phyloP scores from a whole-genome alignment of 768 basidiomycete species.

The Trametes gibbosa region DNA sequence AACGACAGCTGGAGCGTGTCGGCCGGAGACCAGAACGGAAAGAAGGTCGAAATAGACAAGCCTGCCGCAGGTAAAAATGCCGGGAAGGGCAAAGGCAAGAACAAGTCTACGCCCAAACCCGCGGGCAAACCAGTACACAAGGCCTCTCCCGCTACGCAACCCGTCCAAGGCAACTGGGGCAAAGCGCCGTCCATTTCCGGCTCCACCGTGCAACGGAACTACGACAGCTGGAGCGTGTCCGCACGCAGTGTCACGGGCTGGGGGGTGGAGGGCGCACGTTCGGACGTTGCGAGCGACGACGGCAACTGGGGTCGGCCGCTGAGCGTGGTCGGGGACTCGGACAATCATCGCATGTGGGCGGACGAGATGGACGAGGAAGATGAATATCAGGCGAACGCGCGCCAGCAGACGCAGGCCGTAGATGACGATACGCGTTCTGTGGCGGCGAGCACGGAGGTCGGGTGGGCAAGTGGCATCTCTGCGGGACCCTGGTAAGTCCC shows the following conservation, averaged over 20 bases:
- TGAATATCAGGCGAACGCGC: not conserved
- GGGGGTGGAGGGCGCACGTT: not conserved
- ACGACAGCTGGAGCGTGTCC: slow-evolving; percentile 11
- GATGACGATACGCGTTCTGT: slow-evolving; percentile 10
- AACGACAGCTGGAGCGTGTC: slow-evolving; percentile 10
- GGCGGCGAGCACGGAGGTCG: slow-evolving; percentile 8
- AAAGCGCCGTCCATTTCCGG: slow-evolving; percentile 8
- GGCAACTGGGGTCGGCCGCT: slow-evolving; percentile 11
- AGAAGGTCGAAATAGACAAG: not conserved
- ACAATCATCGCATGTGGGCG: not conserved
- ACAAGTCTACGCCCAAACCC: no score
- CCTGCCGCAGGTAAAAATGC: not conserved
- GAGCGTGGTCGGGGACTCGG: not conserved
- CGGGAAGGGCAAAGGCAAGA: not conserved
- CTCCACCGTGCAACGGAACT: slow-evolving; percentile 11
- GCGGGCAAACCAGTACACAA: not conserved
- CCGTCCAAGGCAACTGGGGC: slow-evolving; percentile 5
- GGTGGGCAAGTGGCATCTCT: slow-evolving; percentile 15
- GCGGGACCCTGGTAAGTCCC: slow-evolving; percentile 16
- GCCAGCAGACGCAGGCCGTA: not conserved
- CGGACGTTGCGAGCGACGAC: slow-evolving; percentile 1
- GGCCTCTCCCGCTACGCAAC: not conserved
- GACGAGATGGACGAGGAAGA: slow-evolving; percentile 5
- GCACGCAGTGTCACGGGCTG: not conserved
- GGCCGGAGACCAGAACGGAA: not conserved